Percentiles rank a stretch among this genome's conserved stretches.
Evolutionary conservation across 179 eudicot genomes (phyloP).

Genomic region (Silene noctiflora): DNA sequence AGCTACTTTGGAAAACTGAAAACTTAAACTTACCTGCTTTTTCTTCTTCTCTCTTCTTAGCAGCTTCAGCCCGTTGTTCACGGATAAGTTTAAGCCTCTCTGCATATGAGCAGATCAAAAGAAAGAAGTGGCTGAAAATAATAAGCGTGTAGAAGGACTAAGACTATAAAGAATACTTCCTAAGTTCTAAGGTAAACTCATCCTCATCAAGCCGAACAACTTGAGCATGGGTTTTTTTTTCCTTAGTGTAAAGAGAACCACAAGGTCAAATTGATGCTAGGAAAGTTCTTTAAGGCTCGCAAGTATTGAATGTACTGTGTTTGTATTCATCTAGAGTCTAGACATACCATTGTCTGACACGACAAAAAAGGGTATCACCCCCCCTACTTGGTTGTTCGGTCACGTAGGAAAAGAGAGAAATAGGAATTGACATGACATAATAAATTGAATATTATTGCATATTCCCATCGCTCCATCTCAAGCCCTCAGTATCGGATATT

Average conservation of each 20-base stretch:
- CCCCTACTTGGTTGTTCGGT: not conserved
- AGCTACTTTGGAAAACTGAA: not conserved
- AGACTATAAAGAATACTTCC: not conserved
- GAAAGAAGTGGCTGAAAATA: not conserved
- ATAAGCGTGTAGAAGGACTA: not conserved
- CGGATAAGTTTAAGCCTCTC: slow-evolving; percentile 77
- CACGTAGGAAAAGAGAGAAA: not conserved
- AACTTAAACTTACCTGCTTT: slow-evolving; percentile 55
- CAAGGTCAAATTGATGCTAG: no score
- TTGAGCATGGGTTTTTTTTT: no score
- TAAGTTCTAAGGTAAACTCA: not conserved
- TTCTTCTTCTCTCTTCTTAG: slow-evolving; percentile 82
- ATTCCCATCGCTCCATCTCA: not conserved
- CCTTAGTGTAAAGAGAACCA: no score
- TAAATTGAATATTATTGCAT: not conserved
- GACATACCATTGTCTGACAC: not conserved
- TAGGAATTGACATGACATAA: no score
- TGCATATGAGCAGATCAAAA: slow-evolving; percentile 32
- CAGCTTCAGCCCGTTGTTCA: slow-evolving; percentile 87
- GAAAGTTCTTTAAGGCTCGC: no score
- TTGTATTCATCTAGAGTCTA: not conserved
- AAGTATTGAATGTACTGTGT: not conserved
- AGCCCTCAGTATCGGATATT: not conserved
- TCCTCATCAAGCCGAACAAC: not conserved
- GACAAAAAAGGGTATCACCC: not conserved